phyloP scores from a whole-genome alignment of 805 yeast species.

The Kodamaea neixiangensis region DNA sequence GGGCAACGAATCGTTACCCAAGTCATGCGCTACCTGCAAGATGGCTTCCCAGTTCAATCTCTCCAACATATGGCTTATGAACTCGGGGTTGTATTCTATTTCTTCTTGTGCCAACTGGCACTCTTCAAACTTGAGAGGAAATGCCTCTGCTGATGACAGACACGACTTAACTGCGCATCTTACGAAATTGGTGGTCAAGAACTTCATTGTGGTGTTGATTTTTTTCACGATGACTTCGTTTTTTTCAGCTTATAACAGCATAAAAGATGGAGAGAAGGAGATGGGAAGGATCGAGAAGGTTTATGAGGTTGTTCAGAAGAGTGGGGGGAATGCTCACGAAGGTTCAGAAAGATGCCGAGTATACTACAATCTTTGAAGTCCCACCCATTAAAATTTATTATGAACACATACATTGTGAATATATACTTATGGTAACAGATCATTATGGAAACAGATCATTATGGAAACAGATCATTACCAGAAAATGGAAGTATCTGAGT shows the following conservation, averaged over 20 bases:
- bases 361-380: no score
- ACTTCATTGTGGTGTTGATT: slow-evolving; percentile 59
- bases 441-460: no score
- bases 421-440: no score
- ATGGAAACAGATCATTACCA: no score
- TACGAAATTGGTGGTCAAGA: slow-evolving; percentile 93
- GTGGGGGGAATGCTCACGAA: no score
- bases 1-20: slow-evolving; percentile 35
- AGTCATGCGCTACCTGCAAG: slow-evolving; percentile 71
- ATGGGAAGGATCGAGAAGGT: no score
- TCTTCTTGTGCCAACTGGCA: slow-evolving; percentile 76
- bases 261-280: no score
- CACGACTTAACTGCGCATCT: slow-evolving; percentile 89
- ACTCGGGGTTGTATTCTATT: slow-evolving; percentile 80
- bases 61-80: slow-evolving; percentile 71
- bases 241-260: not conserved
- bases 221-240: not conserved
- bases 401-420: no score
- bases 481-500: no score
- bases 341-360: no score
- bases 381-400: no score
- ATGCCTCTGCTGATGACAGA: slow-evolving; percentile 69
- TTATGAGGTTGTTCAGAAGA: no score
- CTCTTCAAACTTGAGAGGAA: slow-evolving; percentile 72
- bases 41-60: slow-evolving; percentile 90